Percentiles rank a stretch among this genome's conserved stretches.
These are phyloP conservation scores for Rutstroemia sydowiana DNA, from an alignment of 2,329 filamentous ascomycete genomes.

Conservation along the genomic window DNA sequence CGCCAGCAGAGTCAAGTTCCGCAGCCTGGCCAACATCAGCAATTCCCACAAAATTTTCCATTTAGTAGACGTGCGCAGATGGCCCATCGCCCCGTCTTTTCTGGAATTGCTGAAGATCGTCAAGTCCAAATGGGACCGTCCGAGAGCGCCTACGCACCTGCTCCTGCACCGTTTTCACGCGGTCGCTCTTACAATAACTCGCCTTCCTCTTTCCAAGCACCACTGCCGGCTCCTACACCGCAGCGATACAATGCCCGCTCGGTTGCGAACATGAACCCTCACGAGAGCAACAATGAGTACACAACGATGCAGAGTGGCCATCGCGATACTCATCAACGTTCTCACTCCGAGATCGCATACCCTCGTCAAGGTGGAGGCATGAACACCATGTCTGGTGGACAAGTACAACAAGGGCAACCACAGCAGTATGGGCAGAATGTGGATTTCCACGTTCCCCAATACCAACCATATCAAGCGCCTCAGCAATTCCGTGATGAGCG, in stretches of 20 bases:
- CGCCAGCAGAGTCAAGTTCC: neutral
- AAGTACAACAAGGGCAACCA: neutral
- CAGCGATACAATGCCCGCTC: neutral
- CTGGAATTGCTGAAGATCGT: slow-evolving; percentile 5
- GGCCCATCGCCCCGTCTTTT: neutral
- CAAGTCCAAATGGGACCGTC: neutral
- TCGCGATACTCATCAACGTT: slow-evolving; percentile 22
- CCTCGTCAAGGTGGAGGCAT: neutral
- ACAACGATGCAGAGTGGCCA: neutral
- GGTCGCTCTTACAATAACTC: slow-evolving; percentile 12
- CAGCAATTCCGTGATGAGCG: neutral
- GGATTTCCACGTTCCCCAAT: slow-evolving; percentile 3
- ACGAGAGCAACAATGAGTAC: neutral
- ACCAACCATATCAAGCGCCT: neutral
- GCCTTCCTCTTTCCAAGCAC: slow-evolving; percentile 13
- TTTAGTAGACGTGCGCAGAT: neutral
- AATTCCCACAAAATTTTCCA: neutral
- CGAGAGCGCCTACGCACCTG: neutral
- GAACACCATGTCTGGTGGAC: neutral
- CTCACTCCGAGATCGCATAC: slow-evolving; percentile 24
- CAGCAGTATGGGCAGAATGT: neutral
- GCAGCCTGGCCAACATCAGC: too few relatives aligned
- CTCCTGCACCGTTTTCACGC: neutral
- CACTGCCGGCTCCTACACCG: slow-evolving; percentile 18
- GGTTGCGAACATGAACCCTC: neutral